Evolutionary conservation across 1,284 basidiomycete genomes (phyloP), one percentile per base, ranked within the genome.

Genomic region (Tilletia caries): DNA sequence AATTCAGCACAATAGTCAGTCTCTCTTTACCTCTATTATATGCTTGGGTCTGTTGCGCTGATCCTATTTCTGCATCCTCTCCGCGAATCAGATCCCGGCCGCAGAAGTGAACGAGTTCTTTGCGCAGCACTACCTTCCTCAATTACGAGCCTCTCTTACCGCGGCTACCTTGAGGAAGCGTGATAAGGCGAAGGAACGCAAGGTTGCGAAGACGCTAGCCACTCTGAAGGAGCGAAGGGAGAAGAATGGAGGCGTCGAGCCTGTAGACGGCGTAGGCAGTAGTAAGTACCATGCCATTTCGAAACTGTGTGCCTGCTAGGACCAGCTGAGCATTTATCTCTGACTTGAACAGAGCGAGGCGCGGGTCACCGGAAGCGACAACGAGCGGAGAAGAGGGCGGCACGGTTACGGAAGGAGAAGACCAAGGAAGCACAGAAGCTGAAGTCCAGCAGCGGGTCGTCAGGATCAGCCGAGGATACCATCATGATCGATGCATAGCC

Each of bases 1-100:
- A 65, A 27, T 65, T 65, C 64, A 65, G 64, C 64, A 65, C 64
- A 8, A 13, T 65, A n/a, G 64, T 65, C 37, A 44, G 64, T 65
- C 3, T 32, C 1, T 13, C 4, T 18, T 34, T 27, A 32, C 2
- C 54, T 25, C 32, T 32, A 6, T 41, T 15, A 41, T 41, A 6
- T 41, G 37, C 8, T 6, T 41, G 37, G 15, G 37, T 15, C 2
- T 41, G 37, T 41, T 10, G 37, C 37, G 37, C 37, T 41, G 37
- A 41, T 1, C 37, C 37, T 41, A 15, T 41, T 41, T 1, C 37
- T 41, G 10, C 37, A 41, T 15, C 15, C 15, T 41, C n/a, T n/a
- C n/a, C n/a, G 3, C 5, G 5, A 6, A 12, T 3, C 58, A 62
- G 58, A 34, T 62, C 32, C 58, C 58, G 23, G 58, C 58, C 32